Percentiles rank a stretch among this genome's conserved stretches.
These are phyloP conservation scores for Penicillium sp. DNA, from an alignment of 2,329 filamentous ascomycete species.

Conservation along the genomic window DNA sequence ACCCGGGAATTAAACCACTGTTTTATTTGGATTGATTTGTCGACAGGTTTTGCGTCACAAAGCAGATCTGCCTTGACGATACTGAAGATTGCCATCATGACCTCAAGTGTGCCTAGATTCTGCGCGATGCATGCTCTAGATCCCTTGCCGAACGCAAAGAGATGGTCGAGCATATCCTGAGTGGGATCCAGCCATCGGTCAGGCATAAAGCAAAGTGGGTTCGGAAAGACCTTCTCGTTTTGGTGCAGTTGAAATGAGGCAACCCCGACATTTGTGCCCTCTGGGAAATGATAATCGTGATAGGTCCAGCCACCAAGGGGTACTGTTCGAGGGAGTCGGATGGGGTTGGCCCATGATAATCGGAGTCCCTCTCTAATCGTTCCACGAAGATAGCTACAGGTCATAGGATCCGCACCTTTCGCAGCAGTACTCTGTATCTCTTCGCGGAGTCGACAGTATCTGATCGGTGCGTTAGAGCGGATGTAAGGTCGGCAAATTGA, in stretches of 20 bases:
- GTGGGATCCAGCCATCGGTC: constrained; percentile 49
- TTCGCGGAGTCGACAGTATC: constrained; percentile 35
- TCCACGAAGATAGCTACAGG: constrained; percentile 47
- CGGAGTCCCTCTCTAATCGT: constrained; percentile 54
- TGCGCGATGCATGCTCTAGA: constrained; percentile 52
- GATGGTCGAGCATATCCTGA: constrained; percentile 44
- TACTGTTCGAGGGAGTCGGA: constrained; percentile 51
- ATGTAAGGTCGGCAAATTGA: neutral
- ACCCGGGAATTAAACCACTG: constrained; percentile 60
- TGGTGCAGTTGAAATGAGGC: constrained; percentile 50
- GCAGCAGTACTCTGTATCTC: constrained; percentile 32
- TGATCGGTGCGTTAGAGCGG: constrained; percentile 12
- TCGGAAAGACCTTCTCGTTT: constrained; percentile 44
- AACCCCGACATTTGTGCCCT: constrained; percentile 48
- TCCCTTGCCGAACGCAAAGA: constrained; percentile 53
- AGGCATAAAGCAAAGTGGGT: constrained; percentile 47
- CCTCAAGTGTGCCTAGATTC: constrained; percentile 49
- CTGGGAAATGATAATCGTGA: constrained; percentile 41
- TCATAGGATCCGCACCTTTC: constrained; percentile 26
- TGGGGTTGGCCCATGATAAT: constrained; percentile 54
- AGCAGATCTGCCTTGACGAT: constrained; percentile 48
- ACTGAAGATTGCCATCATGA: constrained; percentile 44
- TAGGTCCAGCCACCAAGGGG: constrained; percentile 42
- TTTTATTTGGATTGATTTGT: constrained; percentile 48
- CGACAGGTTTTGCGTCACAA: constrained; percentile 42